These are phyloP conservation scores for Aulographum hederae DNA, from an alignment of 2,329 filamentous ascomycete genomes.

Conservation along the genomic window DNA sequence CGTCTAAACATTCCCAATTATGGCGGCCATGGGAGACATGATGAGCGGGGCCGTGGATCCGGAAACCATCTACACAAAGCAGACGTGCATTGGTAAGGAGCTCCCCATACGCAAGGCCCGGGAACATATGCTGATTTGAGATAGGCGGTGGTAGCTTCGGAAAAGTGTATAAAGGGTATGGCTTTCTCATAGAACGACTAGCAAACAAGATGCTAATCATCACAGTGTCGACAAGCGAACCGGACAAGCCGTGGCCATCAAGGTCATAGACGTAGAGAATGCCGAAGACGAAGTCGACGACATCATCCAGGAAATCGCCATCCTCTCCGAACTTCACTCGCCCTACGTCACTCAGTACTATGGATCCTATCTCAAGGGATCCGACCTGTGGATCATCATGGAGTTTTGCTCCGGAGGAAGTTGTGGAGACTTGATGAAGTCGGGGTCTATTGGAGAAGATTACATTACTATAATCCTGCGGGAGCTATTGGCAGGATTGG, in stretches of 20 bases:
- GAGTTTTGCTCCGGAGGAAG: conserved; percentile 96
- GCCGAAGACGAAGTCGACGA: conserved; percentile 98
- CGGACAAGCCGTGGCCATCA: conserved; percentile 90
- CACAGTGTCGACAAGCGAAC: conserved; percentile 75
- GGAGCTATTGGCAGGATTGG: conserved; percentile 74
- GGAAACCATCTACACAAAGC: conserved; percentile 9
- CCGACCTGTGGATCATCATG: conserved; percentile 98
- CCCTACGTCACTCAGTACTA: conserved; percentile 97
- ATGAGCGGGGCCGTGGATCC: conserved; percentile 49
- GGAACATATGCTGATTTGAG: conserved; percentile 18
- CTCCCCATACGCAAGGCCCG: no score
- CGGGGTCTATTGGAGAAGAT: conserved; percentile 76
- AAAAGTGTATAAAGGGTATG: conserved; percentile 93
- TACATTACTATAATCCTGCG: conserved; percentile 93
- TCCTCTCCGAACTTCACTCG: conserved; percentile 87
- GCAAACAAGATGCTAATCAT: conserved; percentile 4
- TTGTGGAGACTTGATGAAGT: conserved; percentile 90
- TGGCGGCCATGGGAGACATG: conserved; percentile 32
- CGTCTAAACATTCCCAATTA: not conserved
- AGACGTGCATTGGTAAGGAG: conserved; percentile 30
- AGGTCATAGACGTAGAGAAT: conserved; percentile 96
- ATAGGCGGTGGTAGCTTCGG: conserved; percentile 97
- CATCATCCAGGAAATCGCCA: conserved; percentile 97
- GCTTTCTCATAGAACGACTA: no score
- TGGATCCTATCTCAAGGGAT: conserved; percentile 89